Percentiles rank a stretch among this genome's conserved stretches.
Evolutionary conservation across 352 stramenopile genomes (phyloP).

Genomic region (Peronospora farinosa): DNA sequence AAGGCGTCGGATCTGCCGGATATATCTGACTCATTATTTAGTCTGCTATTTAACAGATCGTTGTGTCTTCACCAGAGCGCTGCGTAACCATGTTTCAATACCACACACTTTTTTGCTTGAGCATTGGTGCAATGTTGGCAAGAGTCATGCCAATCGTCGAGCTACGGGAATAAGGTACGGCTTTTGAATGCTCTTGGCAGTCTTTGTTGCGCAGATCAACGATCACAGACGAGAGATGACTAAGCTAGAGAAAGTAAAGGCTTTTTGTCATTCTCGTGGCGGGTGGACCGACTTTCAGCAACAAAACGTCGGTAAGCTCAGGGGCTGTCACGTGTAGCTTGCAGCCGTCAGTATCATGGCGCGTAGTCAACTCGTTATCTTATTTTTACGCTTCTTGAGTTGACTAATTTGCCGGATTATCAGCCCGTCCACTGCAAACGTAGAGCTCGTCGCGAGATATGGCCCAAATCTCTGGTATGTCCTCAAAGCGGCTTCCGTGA

Average conservation of each 20-base stretch:
- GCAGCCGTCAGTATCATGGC: conserved; percentile 86
- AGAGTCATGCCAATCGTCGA: conserved; percentile 3
- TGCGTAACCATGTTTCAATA: neutral
- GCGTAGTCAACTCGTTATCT: too few species aligned
- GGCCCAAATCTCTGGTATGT: conserved; percentile 35
- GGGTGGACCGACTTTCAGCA: conserved; percentile 60
- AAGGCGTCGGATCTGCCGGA: conserved; percentile 55
- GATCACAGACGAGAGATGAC: too few species aligned
- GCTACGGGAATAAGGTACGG: conserved; percentile 1
- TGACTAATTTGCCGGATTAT: conserved; percentile 7
- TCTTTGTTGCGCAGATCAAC: conserved; percentile 8
- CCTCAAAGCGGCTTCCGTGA: conserved; percentile 7
- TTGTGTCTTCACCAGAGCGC: neutral
- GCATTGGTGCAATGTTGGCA: conserved; percentile 3
- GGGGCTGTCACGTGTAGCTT: conserved; percentile 75
- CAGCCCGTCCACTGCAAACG: conserved; percentile 17
- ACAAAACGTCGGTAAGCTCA: conserved; percentile 57
- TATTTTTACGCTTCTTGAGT: too few species aligned
- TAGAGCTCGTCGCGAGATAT: conserved; percentile 37
- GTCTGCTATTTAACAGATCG: conserved; percentile 14
- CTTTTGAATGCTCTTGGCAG: too few species aligned
- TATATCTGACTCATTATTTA: conserved; percentile 43
- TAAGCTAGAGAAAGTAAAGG: conserved; percentile 83
- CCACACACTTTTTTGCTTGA: neutral
- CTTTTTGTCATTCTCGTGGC: conserved; percentile 70